A percentile compares a stretch with the other conserved stretches of the same genome.
phyloP scores from a whole-genome alignment of 192 early-diverging fungal species.

The Gaertneriomyces sp. region DNA sequence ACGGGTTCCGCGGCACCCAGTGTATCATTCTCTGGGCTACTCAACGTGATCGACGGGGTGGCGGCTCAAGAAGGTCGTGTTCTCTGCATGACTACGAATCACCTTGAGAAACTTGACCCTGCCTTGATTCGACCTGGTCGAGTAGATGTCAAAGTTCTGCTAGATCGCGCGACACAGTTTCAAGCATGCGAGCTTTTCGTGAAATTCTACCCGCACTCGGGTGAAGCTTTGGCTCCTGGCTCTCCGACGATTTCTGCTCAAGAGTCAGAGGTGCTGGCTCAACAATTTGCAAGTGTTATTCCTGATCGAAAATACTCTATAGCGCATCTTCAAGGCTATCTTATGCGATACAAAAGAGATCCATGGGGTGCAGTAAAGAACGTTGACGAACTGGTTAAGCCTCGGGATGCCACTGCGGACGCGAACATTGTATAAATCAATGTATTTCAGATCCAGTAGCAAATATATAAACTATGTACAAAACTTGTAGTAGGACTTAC shows the following conservation, averaged over 20 bases:
- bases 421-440: too few relatives aligned
- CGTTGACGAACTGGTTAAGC: constrained; percentile 14
- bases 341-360: constrained; percentile 75
- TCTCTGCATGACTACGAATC: constrained; percentile 75
- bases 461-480: too few relatives aligned
- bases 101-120: constrained; percentile 62
- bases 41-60: constrained; percentile 77
- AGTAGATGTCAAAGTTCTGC: constrained; percentile 57
- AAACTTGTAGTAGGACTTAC: background rate
- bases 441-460: too few relatives aligned
- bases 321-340: constrained; percentile 89
- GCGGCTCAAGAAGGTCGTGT: constrained; percentile 69
- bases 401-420: too few relatives aligned
- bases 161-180: constrained; percentile 53
- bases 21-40: constrained; percentile 56
- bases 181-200: constrained; percentile 64
- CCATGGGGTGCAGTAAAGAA: constrained; percentile 25
- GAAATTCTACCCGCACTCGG: constrained; percentile 55
- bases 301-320: constrained; percentile 55
- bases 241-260: background rate
- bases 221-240: background rate
- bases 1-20: constrained; percentile 24
- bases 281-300: constrained; percentile 56
- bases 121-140: constrained; percentile 69
- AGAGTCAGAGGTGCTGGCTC: constrained; percentile 44